Evolutionary conservation across 345 rosid genomes (phyloP).

Genomic region (Arabidopsis arenosa): DNA sequence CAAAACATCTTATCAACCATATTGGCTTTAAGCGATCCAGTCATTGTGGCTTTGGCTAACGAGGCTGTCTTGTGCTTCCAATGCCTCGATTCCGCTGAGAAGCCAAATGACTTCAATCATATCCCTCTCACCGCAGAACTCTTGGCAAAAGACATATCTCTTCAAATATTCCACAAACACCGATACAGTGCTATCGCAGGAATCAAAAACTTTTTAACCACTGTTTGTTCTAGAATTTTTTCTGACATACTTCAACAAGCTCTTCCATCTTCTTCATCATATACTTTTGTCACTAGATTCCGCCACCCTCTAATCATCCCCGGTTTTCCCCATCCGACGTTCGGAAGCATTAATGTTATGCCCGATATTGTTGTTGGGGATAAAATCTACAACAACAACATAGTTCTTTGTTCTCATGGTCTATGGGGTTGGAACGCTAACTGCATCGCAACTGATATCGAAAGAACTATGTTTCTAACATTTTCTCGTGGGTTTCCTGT

Average conservation of each 20-base stretch:
- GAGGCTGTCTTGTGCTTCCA: conserved; percentile 44
- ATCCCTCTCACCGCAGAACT: conserved; percentile 46
- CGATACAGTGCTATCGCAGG: conserved; percentile 48
- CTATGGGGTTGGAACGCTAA: conserved; percentile 53
- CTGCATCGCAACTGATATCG: conserved; percentile 37
- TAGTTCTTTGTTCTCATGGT: neutral
- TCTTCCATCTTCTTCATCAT: conserved; percentile 7
- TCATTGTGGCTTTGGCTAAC: conserved; percentile 40
- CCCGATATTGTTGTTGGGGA: neutral
- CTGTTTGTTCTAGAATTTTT: conserved; percentile 46
- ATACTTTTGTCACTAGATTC: neutral
- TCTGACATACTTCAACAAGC: conserved; percentile 42
- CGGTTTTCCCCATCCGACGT: conserved; percentile 53
- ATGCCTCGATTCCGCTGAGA: conserved; percentile 20
- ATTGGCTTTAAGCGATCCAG: conserved; percentile 12
- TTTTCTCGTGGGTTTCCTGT: conserved; percentile 60
- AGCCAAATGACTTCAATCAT: neutral
- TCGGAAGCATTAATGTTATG: conserved; percentile 45
- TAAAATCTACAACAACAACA: neutral
- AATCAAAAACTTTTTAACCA: conserved; percentile 50
- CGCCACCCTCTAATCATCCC: conserved; percentile 39
- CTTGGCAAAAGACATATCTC: conserved; percentile 28
- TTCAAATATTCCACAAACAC: conserved; percentile 35
- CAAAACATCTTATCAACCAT: conserved; percentile 39
- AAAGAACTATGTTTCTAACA: conserved; percentile 54